Evolutionary conservation across 2,329 filamentous ascomycete genomes (phyloP), one percentile per base, ranked within the genome.

Genomic region (Myriosclerotinia duriaeana): DNA sequence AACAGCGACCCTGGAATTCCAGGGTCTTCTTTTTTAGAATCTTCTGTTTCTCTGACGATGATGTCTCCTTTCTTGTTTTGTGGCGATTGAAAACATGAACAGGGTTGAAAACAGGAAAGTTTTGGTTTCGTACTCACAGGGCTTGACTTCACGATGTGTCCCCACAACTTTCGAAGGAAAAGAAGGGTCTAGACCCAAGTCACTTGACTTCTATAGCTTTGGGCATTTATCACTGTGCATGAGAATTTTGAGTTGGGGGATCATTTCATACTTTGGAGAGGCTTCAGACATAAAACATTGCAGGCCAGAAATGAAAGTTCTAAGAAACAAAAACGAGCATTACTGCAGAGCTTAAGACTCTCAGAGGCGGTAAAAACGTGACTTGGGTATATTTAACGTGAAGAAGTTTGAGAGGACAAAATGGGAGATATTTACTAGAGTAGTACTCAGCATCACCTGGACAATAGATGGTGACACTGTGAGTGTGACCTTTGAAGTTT

Each of bases 21-120:
- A 34, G 30, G 26, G 30, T 22, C 30, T 17, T 15, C 48, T n/a
- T 48, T 48, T 36, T 34, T 30, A 48, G 26, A 59, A 48, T 22
- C 42, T 14, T 22, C 42, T n/a, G 56, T 48, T 60, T 34, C 42
- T 38, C 11, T 60, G 44, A 36, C 44, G 40, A 56, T 56, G 55
- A 44, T 34, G 26, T 59, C 26, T 36, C 56, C 30, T 58, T 58
- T 53, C 26, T 58, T 46, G 55, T 46, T 58, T 44, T 58, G 17
- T 58, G 20, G 17, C 17, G 26, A 58, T 34, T 38, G 15, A 58
- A 44, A 46, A 30, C 9, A n/a, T 48, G 5, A 22, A 36, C 20
- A 48, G 56, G 56, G 56, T 48, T 30, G n/a, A 53, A 53, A 53
- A 36, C 30, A 8, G 52, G 52, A 36, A 53, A n/a, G 14, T 53